Conservation (phyloP, 768 basidiomycete species). For the Lactarius hengduanensis region DNA sequence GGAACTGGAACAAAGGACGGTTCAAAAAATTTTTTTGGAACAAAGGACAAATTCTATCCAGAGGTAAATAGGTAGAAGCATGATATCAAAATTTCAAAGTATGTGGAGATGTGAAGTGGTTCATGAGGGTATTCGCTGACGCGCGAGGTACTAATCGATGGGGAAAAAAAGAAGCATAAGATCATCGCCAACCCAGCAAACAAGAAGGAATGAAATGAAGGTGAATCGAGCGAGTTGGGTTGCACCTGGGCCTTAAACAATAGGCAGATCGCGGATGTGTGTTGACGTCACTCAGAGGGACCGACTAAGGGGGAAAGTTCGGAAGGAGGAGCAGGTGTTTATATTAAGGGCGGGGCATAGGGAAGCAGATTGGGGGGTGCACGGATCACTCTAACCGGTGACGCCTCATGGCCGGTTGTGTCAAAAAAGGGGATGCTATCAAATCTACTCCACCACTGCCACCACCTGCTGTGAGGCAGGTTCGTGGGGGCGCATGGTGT, state of each 20-base stretch:
- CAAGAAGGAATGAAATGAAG: background rate
- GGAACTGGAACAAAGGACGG: background rate
- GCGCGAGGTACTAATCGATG: background rate
- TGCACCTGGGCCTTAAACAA: background rate
- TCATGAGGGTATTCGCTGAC: background rate
- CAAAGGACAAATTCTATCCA: no score
- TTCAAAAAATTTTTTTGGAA: no score
- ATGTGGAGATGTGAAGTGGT: background rate
- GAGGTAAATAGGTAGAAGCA: background rate
- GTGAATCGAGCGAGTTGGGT: no score
- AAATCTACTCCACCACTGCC: slow-evolving; percentile 9
- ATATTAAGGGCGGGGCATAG: background rate
- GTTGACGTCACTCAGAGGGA: background rate
- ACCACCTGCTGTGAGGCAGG: slow-evolving; percentile 6
- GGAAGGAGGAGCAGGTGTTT: no score
- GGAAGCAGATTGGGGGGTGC: background rate
- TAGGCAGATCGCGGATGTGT: no score
- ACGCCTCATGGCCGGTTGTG: slow-evolving; percentile 15
- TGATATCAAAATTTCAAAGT: background rate
- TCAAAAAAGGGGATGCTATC: slow-evolving; percentile 16
- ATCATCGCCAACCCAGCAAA: background rate
- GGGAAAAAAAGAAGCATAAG: background rate
- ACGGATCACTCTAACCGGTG: background rate
- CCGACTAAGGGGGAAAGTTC: no score
- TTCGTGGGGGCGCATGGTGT: slow-evolving; percentile 10